phyloP scores from a whole-genome alignment of 148 eudicot species.

The Simmondsia chinensis region DNA sequence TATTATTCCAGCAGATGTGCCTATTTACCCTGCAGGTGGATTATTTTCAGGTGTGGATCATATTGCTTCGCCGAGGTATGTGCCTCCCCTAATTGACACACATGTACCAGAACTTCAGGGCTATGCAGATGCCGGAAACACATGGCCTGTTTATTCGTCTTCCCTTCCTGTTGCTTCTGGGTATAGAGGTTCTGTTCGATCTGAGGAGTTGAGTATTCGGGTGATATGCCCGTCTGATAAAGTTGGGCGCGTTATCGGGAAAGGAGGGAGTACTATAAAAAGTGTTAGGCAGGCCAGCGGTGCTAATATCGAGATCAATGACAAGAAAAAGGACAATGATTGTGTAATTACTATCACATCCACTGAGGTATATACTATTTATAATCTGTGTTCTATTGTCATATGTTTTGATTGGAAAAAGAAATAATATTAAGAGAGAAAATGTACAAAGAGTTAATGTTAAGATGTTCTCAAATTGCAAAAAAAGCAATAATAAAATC shows the following conservation, averaged over 20 bases:
- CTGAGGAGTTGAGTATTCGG: constrained; percentile 62
- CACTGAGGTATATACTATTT: constrained; percentile 79
- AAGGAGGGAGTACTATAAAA: constrained; percentile 73
- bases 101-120: constrained; percentile 47
- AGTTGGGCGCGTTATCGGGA: constrained; percentile 97
- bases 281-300: constrained; percentile 81
- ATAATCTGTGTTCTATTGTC: too few relatives aligned
- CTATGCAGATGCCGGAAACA: constrained; percentile 49
- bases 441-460: too few relatives aligned
- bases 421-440: too few relatives aligned
- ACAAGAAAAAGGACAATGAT: constrained; percentile 41
- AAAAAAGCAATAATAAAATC: too few relatives aligned
- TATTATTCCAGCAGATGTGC: constrained; percentile 79
- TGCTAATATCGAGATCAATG: constrained; percentile 75
- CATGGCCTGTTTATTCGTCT: constrained; percentile 66
- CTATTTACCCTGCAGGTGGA: constrained; percentile 58
- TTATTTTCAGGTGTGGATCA: constrained; percentile 59
- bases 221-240: constrained; percentile 72
- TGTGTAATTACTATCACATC: constrained; percentile 54
- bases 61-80: constrained; percentile 38
- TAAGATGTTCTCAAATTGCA: too few relatives aligned
- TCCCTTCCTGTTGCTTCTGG: constrained; percentile 58
- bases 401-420: too few relatives aligned
- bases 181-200: constrained; percentile 46
- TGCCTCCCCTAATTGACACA: constrained; percentile 45